Evolutionary conservation across 164 flowering plant species (phyloP).

Genomic region (Stephania yunnanensis): DNA sequence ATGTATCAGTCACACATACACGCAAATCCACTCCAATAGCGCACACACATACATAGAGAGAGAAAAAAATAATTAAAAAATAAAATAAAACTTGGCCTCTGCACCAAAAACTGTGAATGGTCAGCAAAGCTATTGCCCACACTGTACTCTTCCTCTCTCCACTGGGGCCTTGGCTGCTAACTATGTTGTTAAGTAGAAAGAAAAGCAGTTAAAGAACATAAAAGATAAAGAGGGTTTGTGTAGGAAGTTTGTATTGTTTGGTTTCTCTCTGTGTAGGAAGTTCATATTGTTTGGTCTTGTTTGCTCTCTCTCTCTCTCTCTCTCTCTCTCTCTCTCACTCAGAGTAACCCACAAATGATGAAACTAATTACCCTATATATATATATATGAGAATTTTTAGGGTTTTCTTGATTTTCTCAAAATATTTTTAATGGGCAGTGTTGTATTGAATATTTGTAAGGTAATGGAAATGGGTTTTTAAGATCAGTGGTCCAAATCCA

Average conservation of each 20-base stretch:
- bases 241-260: not conserved
- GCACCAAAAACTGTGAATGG: not conserved
- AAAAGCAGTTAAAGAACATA: not conserved
- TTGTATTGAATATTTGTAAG: constrained; percentile 3
- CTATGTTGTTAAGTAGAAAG: not conserved
- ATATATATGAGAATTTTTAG: too few species aligned
- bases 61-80: not conserved
- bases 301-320: too few species aligned
- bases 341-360: too few species aligned
- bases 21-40: not conserved
- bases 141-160: not conserved
- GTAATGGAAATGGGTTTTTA: not conserved
- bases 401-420: not conserved
- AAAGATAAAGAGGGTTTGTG: not conserved
- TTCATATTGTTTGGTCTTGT: too few species aligned
- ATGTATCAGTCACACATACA: constrained; percentile 17
- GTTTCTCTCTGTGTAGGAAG: too few species aligned
- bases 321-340: not conserved
- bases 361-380: too few species aligned
- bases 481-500: not conserved
- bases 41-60: not conserved
- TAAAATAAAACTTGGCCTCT: not conserved
- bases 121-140: constrained; percentile 5
- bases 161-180: not conserved
- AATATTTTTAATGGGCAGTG: not conserved